Base-by-base conservation (phyloP, 306 rosid genomes). In the Vigna radiata region DNA sequence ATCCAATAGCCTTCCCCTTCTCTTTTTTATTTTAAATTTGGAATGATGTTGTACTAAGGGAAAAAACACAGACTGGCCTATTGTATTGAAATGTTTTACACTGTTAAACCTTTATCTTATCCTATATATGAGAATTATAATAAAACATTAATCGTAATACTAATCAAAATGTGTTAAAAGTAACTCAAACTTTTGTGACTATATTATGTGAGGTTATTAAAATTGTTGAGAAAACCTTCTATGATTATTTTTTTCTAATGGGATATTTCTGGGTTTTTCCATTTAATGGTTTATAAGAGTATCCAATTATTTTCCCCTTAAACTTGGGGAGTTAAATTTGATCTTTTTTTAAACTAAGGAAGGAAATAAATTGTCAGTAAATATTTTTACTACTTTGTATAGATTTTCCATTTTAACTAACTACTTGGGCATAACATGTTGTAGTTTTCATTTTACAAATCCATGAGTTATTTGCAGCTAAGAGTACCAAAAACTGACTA, bases 61-160 rank as follows among this genome's bases (percentile, higher is more conserved):
- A 72, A 19, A 23, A 14, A 61, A 16, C 17, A 47, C n/a, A 3
- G 15, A 37, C 25, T 72, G 37, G 3, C 60, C 21, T 72, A 52
- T 52, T 52, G 12, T 65, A 39, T 80, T 74, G 49, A 61, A 77
- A 53, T 69, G 52, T 69, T 60, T 66, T 43, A 23, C 14, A 23
- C 8, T 18, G 44, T 61, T 55, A 37, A 81, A 62, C 5, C 27
- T 55, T 23, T 18, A 12, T 36, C 53, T 8, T 47, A 18, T 7
- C 29, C 23, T 47, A 19, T 64, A 43, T 17, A 41, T 63, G 75
- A 73, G 67, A 41, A 37, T 82, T 33, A 39, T 7, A 10, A 64
- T 73, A 31, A 2, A 33, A 61, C 7, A 29, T 29, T 29, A 29
- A 29, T 29, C 31, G 31, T 29, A 29, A 29, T 29, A 29, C 31